Conservation (phyloP, 129 eudicot genomes). For the Centella asiatica region DNA sequence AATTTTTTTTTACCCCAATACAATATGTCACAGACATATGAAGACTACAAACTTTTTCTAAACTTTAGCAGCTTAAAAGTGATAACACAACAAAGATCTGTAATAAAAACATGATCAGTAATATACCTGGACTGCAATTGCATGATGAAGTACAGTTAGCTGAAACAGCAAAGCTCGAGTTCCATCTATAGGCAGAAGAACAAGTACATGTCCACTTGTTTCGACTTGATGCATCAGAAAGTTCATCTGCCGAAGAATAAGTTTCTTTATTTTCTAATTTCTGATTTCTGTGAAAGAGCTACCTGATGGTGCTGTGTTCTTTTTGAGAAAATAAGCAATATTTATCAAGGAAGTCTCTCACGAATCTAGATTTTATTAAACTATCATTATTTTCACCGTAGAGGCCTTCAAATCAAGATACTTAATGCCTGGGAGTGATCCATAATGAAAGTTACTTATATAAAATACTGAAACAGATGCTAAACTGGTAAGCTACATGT, state of each 20-base stretch:
- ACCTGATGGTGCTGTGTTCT: too few relatives aligned
- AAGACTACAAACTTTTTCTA: background rate
- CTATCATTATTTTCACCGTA: background rate
- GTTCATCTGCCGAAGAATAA: constrained; percentile 48
- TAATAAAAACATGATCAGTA: constrained; percentile 2
- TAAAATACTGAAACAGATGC: background rate
- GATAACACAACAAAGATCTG: too few relatives aligned
- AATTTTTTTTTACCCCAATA: too few relatives aligned
- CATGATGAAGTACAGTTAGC: constrained; percentile 72
- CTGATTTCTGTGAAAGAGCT: too few relatives aligned
- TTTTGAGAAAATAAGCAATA: background rate
- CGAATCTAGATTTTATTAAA: too few relatives aligned
- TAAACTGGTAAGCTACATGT: background rate
- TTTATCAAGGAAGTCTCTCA: background rate
- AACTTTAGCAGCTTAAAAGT: background rate
- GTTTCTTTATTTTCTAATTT: too few relatives aligned
- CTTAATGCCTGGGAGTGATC: background rate
- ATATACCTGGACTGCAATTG: constrained; percentile 66
- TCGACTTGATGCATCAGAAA: constrained; percentile 29
- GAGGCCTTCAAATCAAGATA: background rate
- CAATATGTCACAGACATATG: too few relatives aligned
- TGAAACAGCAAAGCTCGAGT: constrained; percentile 22
- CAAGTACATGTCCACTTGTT: constrained; percentile 77
- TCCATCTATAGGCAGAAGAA: constrained; percentile 31
- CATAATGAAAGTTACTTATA: background rate